These are phyloP conservation scores for Senna siamea DNA, from an alignment of 306 rosid genomes.

Conservation along the genomic window DNA sequence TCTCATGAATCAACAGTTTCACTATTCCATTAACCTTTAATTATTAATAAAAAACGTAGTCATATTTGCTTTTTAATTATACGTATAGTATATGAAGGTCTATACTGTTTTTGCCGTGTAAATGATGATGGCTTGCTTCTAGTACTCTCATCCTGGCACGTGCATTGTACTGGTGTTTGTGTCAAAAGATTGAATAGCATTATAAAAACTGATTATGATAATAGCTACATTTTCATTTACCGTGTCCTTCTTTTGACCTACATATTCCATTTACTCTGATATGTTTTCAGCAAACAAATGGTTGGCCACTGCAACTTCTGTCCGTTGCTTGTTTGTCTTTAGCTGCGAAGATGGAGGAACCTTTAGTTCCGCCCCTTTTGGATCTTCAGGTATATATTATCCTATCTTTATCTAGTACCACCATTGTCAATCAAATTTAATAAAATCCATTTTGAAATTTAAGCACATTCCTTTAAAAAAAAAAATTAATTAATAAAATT, in stretches of 20 bases:
- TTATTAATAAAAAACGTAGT: slow-evolving; percentile 9
- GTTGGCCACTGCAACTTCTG: slow-evolving; percentile 83
- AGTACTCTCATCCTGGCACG: slow-evolving; percentile 33
- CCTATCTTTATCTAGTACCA: neutral
- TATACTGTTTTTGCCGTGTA: neutral
- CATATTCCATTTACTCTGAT: slow-evolving; percentile 10
- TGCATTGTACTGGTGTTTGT: slow-evolving; percentile 39
- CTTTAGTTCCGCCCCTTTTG: slow-evolving; percentile 79
- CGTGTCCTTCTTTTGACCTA: neutral
- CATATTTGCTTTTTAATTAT: neutral
- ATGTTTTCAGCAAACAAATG: slow-evolving; percentile 62
- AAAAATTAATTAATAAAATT: neutral
- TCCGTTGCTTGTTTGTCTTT: slow-evolving; percentile 90
- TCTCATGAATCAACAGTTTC: slow-evolving; percentile 4
- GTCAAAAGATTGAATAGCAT: slow-evolving; percentile 28
- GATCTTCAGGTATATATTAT: slow-evolving; percentile 74
- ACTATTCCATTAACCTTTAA: slow-evolving; percentile 36
- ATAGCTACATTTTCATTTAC: slow-evolving; percentile 25
- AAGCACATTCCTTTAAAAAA: neutral
- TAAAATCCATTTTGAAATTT: neutral
- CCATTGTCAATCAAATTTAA: slow-evolving; percentile 10
- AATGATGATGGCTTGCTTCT: slow-evolving; percentile 15
- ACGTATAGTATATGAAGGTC: neutral
- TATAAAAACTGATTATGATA: slow-evolving; percentile 9
- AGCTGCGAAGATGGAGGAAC: slow-evolving; percentile 99